Conservation (phyloP, 768 basidiomycete genomes). For the Boletales sp. region DNA sequence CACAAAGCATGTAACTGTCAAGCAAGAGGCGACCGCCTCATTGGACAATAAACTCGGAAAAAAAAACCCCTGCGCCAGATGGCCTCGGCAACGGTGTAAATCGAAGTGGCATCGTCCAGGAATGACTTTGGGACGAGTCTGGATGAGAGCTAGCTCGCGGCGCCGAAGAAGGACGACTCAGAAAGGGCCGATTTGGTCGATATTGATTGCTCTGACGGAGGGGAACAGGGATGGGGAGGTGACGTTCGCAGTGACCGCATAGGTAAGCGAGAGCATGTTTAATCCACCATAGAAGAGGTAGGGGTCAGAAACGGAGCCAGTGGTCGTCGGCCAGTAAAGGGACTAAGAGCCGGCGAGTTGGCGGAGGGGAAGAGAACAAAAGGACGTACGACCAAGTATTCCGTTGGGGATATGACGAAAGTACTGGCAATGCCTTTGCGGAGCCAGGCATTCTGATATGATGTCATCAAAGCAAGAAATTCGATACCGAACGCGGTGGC, state of each 20-base stretch:
- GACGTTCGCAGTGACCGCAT: constrained; percentile 13
- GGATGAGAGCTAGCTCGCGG: constrained; percentile 12
- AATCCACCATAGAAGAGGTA: constrained; percentile 17
- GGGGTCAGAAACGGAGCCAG: constrained; percentile 2
- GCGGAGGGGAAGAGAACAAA: neutral
- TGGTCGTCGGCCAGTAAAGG: constrained; percentile 13
- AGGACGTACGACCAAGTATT: constrained; percentile 16
- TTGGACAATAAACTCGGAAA: no score
- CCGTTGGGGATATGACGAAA: neutral
- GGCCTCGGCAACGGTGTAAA: constrained; percentile 10
- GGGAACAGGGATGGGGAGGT: constrained; percentile 15
- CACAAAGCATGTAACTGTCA: no score
- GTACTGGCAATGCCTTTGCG: constrained; percentile 9
- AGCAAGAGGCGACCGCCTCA: no score
- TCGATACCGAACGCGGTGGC: constrained; percentile 11
- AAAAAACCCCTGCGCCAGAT: no score
- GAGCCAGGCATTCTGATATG: constrained; percentile 14
- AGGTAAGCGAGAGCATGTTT: constrained; percentile 5
- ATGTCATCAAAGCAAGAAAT: constrained; percentile 16
- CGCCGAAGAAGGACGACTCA: constrained; percentile 13
- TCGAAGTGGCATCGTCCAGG: constrained; percentile 5
- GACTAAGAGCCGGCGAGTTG: constrained; percentile 1
- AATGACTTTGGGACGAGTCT: constrained; percentile 16
- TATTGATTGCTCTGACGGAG: constrained; percentile 5
- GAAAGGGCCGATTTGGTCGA: constrained; percentile 8